Evolutionary conservation across 1,139 yeast genomes (phyloP).

Genomic region (Saccharomyces pastorianus): DNA sequence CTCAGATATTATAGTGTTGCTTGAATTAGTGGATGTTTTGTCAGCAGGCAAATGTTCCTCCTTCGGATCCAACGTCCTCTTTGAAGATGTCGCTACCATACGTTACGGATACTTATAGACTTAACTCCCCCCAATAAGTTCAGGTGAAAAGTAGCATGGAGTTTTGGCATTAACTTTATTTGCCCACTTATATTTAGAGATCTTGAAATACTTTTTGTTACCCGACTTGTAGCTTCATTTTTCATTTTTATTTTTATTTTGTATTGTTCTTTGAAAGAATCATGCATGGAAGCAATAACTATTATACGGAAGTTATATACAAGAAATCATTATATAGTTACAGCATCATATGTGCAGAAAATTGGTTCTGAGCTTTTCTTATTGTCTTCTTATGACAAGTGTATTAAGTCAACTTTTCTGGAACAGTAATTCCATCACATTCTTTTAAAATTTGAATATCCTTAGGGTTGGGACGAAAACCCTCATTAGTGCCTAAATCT

Average conservation of each 20-base stretch:
- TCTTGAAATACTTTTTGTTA: not conserved
- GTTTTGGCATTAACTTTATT: not conserved
- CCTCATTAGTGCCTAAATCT: not conserved
- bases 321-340: not conserved
- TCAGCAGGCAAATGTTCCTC: not conserved
- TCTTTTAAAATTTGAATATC: not conserved
- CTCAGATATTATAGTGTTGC: constrained; percentile 12
- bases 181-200: not conserved
- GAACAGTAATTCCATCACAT: not conserved
- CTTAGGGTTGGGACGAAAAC: not conserved
- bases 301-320: not conserved
- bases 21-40: not conserved
- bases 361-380: not conserved
- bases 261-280: not conserved
- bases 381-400: not conserved
- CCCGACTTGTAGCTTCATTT: not conserved
- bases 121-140: not conserved
- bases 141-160: not conserved
- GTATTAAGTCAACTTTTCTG: not conserved
- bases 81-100: not conserved
- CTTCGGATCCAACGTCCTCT: not conserved
- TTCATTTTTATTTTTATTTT: not conserved
- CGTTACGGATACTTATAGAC: not conserved
- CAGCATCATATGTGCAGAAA: not conserved
- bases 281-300: not conserved